These are phyloP conservation scores for Rhododendron ferrugineum DNA, from an alignment of 148 eudicot genomes.

Conservation along the genomic window DNA sequence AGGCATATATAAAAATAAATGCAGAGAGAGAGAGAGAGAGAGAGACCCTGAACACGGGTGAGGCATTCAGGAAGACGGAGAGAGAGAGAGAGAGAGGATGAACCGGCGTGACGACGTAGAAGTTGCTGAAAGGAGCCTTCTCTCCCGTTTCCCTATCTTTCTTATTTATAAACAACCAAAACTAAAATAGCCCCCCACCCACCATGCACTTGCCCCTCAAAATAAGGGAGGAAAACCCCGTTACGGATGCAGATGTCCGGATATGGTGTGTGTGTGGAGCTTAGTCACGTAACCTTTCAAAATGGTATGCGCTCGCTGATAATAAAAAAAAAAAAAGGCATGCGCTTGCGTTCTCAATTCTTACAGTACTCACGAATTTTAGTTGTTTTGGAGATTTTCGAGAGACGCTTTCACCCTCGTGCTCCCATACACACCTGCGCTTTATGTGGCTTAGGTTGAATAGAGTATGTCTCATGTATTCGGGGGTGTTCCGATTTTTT, in stretches of 20 bases:
- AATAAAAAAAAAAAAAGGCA: too few relatives aligned
- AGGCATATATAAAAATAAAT: too few relatives aligned
- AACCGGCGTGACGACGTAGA: background rate
- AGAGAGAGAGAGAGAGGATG: constrained; percentile 36
- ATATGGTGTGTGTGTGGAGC: background rate
- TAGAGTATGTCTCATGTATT: too few relatives aligned
- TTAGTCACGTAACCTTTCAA: too few relatives aligned
- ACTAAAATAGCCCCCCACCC: background rate
- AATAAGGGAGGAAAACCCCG: background rate
- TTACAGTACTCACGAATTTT: too few relatives aligned
- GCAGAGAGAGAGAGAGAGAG: background rate
- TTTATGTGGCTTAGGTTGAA: too few relatives aligned
- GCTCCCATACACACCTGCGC: too few relatives aligned
- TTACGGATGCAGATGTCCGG: background rate
- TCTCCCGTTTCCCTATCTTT: background rate
- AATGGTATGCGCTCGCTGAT: too few relatives aligned
- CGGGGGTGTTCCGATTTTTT: too few relatives aligned
- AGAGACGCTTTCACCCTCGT: too few relatives aligned
- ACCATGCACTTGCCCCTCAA: background rate
- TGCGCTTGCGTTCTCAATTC: too few relatives aligned
- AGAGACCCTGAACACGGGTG: constrained; percentile 73
- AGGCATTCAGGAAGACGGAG: constrained; percentile 84
- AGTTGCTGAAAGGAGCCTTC: background rate
- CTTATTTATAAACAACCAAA: background rate
- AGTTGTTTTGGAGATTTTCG: too few relatives aligned